Conservation (phyloP, 2,329 filamentous ascomycete species). For the Calcarisporium arbuscula region DNA sequence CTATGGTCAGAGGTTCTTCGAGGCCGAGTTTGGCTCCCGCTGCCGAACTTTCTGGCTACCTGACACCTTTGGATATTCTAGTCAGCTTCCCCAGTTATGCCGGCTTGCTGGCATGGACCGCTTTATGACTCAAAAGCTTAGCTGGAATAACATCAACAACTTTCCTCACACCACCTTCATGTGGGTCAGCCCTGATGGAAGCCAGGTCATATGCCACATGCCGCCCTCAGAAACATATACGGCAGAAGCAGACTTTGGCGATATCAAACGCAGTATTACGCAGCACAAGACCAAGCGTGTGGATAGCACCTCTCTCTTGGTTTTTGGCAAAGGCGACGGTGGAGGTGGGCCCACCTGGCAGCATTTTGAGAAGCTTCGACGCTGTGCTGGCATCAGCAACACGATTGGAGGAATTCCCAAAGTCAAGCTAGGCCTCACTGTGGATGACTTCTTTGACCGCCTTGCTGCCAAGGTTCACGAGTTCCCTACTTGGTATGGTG, state of each 20-base stretch:
- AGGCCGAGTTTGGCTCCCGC: constrained; percentile 83
- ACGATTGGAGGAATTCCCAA: constrained; percentile 73
- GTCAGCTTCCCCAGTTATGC: constrained; percentile 88
- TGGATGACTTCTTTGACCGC: constrained; percentile 88
- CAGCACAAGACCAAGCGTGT: constrained; percentile 96
- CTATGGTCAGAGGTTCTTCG: constrained; percentile 91
- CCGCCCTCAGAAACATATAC: constrained; percentile 93
- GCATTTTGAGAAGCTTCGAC: constrained; percentile 88
- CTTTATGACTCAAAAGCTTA: constrained; percentile 97
- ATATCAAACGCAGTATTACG: constrained; percentile 80
- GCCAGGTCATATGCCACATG: constrained; percentile 97
- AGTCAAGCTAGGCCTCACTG: constrained; percentile 80
- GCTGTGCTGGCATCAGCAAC: constrained; percentile 87
- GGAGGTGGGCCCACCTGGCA: constrained; percentile 92
- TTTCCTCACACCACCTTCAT: constrained; percentile 99
- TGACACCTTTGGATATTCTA: constrained; percentile 96
- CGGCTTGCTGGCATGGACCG: constrained; percentile 91
- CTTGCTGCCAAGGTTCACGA: constrained; percentile 73
- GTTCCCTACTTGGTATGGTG: constrained; percentile 94
- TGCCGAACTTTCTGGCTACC: constrained; percentile 95
- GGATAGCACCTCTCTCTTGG: constrained; percentile 81
- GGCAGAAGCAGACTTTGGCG: constrained; percentile 87
- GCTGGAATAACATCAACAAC: constrained; percentile 99
- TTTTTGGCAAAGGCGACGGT: constrained; percentile 95
- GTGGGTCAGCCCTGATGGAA: constrained; percentile 93